Conservation (phyloP, 257 asterid species). For the Ilex aquifolium region DNA sequence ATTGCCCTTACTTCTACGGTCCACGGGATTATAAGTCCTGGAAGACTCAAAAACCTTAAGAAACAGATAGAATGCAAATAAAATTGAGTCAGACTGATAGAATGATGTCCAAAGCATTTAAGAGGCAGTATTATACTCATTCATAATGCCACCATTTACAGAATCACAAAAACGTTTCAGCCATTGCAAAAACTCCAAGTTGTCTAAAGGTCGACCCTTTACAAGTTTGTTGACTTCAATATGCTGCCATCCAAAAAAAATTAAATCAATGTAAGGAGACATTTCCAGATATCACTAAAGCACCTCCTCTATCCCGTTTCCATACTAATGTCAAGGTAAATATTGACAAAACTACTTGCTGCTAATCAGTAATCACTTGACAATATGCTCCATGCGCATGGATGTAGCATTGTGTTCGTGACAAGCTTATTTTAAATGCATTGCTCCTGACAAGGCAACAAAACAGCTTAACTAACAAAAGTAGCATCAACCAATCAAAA, state of each 20-base stretch:
- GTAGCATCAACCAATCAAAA: too few relatives aligned
- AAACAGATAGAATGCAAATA: constrained; percentile 5
- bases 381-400: too few relatives aligned
- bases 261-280: neutral
- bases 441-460: too few relatives aligned
- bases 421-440: too few relatives aligned
- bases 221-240: constrained; percentile 89
- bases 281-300: constrained; percentile 2
- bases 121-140: constrained; percentile 46
- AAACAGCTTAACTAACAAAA: too few relatives aligned
- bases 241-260: constrained; percentile 50
- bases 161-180: constrained; percentile 90
- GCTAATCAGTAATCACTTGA: too few relatives aligned
- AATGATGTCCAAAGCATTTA: constrained; percentile 4
- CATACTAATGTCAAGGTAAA: too few relatives aligned
- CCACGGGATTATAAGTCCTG: constrained; percentile 83
- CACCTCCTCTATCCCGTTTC: too few relatives aligned
- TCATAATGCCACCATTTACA: constrained; percentile 76
- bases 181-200: constrained; percentile 96
- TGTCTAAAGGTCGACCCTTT: constrained; percentile 88
- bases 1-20: constrained; percentile 80
- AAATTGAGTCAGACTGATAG: neutral
- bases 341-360: too few relatives aligned
- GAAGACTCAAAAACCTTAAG: constrained; percentile 16
- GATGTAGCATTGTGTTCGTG: too few relatives aligned